Conservation (phyloP, 257 asterid species). For the Echites panduratus region DNA sequence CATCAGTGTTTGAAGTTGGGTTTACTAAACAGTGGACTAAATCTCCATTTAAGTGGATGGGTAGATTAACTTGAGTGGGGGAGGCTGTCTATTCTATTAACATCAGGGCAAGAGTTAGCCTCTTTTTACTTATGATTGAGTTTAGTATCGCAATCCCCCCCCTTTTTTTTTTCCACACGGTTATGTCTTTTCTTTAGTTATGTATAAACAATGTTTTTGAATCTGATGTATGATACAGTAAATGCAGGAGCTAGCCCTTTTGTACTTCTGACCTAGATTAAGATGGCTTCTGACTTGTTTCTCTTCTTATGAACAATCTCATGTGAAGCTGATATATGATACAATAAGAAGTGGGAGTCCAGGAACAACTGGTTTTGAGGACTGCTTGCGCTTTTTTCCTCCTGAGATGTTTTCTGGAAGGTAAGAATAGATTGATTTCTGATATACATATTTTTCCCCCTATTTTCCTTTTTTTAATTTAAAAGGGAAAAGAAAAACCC, state of each 20-base stretch:
- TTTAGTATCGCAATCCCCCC: background rate
- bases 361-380: conserved; percentile 81
- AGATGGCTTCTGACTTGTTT: background rate
- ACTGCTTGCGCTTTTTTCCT: conserved; percentile 86
- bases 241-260: conserved; percentile 1
- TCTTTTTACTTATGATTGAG: background rate
- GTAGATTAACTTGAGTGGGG: background rate
- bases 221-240: conserved; percentile 87
- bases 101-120: background rate
- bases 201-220: background rate
- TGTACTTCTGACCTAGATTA: background rate
- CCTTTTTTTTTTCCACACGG: background rate
- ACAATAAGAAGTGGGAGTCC: conserved; percentile 86
- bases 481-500: too few relatives aligned
- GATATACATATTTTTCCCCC: too few relatives aligned
- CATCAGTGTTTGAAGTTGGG: background rate
- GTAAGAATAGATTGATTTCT: conserved; percentile 22
- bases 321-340: conserved; percentile 75
- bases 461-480: too few relatives aligned
- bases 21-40: background rate
- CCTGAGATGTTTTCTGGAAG: conserved; percentile 87
- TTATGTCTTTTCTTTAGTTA: conserved; percentile 3
- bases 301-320: background rate
- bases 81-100: background rate
- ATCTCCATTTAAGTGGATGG: background rate